Evolutionary conservation across 306 rosid genomes (phyloP).

Genomic region (Benincasa hispida): DNA sequence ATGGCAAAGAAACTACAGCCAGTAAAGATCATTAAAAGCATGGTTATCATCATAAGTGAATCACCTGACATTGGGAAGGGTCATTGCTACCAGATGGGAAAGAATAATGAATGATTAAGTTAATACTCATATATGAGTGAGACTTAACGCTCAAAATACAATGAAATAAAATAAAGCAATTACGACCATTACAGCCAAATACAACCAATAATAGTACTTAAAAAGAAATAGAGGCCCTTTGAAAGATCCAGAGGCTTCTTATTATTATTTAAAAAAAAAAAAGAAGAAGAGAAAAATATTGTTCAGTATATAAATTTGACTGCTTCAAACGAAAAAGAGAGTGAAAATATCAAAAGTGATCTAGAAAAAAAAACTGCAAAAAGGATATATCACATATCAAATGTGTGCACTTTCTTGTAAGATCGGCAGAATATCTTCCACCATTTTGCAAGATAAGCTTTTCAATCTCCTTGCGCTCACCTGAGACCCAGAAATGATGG

Average conservation of each 20-base stretch:
- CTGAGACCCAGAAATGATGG: constrained; percentile 38
- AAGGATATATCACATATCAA: constrained; percentile 94
- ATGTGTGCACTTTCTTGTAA: constrained; percentile 80
- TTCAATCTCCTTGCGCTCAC: constrained; percentile 67
- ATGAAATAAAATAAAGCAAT: too few relatives aligned
- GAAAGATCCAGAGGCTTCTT: too few relatives aligned
- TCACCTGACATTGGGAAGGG: background rate
- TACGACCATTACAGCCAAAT: too few relatives aligned
- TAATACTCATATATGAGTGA: background rate
- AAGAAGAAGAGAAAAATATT: too few relatives aligned
- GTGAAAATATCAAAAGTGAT: background rate
- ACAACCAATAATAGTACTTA: too few relatives aligned
- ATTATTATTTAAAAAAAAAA: too few relatives aligned
- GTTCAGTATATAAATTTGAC: background rate
- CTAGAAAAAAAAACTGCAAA: background rate
- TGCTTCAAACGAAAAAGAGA: background rate
- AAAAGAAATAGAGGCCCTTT: too few relatives aligned
- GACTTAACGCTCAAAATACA: too few relatives aligned
- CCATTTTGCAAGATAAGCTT: constrained; percentile 59
- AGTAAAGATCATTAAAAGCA: background rate
- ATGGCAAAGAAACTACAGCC: background rate
- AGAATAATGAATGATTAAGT: background rate
- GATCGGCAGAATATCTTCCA: constrained; percentile 81
- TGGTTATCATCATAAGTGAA: background rate
- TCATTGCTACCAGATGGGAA: background rate